Percentiles rank a stretch among this genome's conserved stretches.
Evolutionary conservation across 106 monocot species (phyloP).

Genomic region (Apostasia shenzhenica): DNA sequence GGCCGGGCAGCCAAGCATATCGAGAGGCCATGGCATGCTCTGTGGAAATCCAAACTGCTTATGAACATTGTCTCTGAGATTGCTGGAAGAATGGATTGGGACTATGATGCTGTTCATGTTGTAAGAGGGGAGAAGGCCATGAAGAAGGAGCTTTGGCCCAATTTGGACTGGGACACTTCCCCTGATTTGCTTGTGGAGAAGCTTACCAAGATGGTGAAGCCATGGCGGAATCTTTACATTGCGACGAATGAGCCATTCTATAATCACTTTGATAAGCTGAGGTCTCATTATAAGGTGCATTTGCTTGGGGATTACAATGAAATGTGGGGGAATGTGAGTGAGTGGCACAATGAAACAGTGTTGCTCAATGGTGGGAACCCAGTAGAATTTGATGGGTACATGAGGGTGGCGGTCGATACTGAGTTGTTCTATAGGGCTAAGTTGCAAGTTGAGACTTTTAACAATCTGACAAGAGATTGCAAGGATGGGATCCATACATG

Average conservation of each 20-base stretch:
- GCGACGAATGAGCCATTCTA: conserved; percentile 84
- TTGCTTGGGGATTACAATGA: conserved; percentile 75
- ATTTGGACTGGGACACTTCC: conserved; percentile 60
- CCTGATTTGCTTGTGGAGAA: conserved; percentile 43
- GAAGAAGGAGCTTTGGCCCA: conserved; percentile 60
- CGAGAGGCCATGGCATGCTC: conserved; percentile 16
- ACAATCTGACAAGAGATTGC: conserved; percentile 69
- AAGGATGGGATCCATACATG: conserved; percentile 76
- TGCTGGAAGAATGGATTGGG: conserved; percentile 74
- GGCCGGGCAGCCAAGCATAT: conserved; percentile 45
- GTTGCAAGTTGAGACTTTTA: conserved; percentile 68
- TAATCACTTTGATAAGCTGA: conserved; percentile 73
- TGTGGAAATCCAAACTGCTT: conserved; percentile 75
- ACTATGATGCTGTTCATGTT: conserved; percentile 73
- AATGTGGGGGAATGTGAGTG: conserved; percentile 58
- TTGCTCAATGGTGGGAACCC: conserved; percentile 44
- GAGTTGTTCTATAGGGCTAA: conserved; percentile 75
- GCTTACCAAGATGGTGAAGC: conserved; percentile 32
- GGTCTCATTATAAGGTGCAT: conserved; percentile 75
- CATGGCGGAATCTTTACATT: conserved; percentile 61
- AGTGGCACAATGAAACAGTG: conserved; percentile 71
- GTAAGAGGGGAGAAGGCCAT: conserved; percentile 62
- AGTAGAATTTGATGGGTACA: conserved; percentile 67
- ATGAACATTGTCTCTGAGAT: conserved; percentile 74
- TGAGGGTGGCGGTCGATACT: conserved; percentile 76